Evolutionary conservation across 164 flowering plant species (phyloP), one percentile per base, ranked within the genome.

Genomic region (Brasenia schreberi): DNA sequence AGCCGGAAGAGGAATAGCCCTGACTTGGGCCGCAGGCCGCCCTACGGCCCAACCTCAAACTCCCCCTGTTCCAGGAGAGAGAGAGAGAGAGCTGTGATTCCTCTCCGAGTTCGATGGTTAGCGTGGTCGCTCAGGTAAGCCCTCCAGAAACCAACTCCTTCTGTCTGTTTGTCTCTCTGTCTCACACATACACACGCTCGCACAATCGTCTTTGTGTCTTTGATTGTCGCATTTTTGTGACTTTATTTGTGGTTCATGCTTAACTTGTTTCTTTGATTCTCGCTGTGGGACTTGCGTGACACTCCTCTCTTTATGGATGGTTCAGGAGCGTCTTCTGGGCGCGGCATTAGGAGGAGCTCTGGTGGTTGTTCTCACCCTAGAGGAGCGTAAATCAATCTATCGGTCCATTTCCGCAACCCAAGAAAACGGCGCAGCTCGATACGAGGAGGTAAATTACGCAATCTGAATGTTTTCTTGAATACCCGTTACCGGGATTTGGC

Each of bases 261-360:
- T 23, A 0, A 23, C 2, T 23, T 23, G 27, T 23, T 23, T 23
- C 27, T 23, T 23, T 23, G 27, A 23, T 0, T 23, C 27, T 23
- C 27, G 27, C 27, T 23, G 27, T 23, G 27, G 27, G 27, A 23
- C 27, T 23, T 23, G 27, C 27, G 27, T 23, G 27, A 23, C 27
- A 23, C 27, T 23, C 0, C 27, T 60, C 23, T n/a, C n/a, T 17
- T 60, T 17, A n/a, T 60, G 7, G 23, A 5, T 19, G 16, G 19
- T 52, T 77, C 84, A 88, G 97, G 97, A 90, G 83, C 95, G 92
- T 53, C 77, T 90, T 44, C 90, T 90, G 18, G 95, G 95, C 43
- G 84, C 81, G 18, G 86, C 88, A 1, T 72, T 90, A 64, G 97
- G 97, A 62, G 70, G 78, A 63, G 59, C 78, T 7, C 70, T 84